Evolutionary conservation across 345 rosid species (phyloP).

Genomic region (Combretum micranthum): DNA sequence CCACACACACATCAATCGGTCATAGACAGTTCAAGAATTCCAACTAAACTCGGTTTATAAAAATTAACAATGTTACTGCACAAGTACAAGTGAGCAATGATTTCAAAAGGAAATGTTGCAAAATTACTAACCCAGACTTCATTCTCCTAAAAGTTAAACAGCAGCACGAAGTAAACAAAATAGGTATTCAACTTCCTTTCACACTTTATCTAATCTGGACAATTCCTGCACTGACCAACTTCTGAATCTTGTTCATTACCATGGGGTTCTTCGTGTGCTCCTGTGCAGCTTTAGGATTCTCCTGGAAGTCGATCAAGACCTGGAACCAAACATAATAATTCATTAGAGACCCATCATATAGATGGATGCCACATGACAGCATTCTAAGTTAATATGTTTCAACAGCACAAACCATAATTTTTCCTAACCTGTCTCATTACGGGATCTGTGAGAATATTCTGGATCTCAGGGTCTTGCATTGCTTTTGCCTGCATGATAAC

Average conservation of each 20-base stretch:
- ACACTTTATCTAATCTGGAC: slow-evolving; percentile 66
- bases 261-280: slow-evolving; percentile 86
- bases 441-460: slow-evolving; percentile 94
- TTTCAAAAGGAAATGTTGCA: background rate
- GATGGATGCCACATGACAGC: background rate
- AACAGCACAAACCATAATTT: background rate
- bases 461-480: slow-evolving; percentile 97
- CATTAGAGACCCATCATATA: background rate
- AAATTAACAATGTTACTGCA: background rate
- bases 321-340: slow-evolving; percentile 14
- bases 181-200: background rate
- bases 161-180: too few relatives aligned
- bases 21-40: background rate
- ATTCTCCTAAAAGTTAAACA: background rate
- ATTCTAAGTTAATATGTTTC: too few relatives aligned
- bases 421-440: slow-evolving; percentile 91
- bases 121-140: background rate
- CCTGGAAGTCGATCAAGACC: slow-evolving; percentile 93
- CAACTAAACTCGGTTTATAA: background rate
- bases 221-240: slow-evolving; percentile 82
- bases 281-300: slow-evolving; percentile 89
- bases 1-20: background rate
- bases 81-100: background rate
- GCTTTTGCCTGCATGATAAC: slow-evolving; percentile 61
- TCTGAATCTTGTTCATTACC: slow-evolving; percentile 94